Evolutionary conservation across 805 yeast species (phyloP), one percentile per base, ranked within the genome.

Genomic region (Pichia cephalocereana): DNA sequence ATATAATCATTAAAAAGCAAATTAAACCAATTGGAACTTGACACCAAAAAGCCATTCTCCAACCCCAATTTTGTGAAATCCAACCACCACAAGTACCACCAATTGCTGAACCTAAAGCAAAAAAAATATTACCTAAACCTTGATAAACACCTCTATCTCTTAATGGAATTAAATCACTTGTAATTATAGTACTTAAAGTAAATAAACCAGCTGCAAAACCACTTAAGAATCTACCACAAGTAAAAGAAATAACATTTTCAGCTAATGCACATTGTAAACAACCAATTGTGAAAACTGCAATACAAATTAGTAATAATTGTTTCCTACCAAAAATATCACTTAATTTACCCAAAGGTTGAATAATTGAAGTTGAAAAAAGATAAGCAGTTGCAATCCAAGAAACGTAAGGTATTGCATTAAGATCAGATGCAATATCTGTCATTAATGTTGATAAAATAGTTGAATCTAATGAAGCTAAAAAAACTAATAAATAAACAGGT

Each of bases 131-230:
- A 37, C 86, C 89, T 43, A 87, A 57, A 0, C 97, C 97, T 63
- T 90, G 97, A 64, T 76, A 87, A 43, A 86, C 67, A 3, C 96
- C 96, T 47, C 97, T 72, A 34, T 83, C 79, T 49, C 95, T 72
- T 56, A 89, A 71, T 4, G 96, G 87, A 27, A 90, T 82, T 46
- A 87, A 70, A 62, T 89, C 96, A 46, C 86, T 78, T 64, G 85
- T 76, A 12, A 87, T 75, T 48, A 89, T 85, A 14, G 95, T 83
- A 40, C 85, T 76, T 53, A 88, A 68, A 0, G 93, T 76, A 49
- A 83, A 81, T 58, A 88, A 75, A 1, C 96, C 96, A n/a, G 95
- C 96, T 12, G 96, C 96, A 54, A 86, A 75, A 8, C 97, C 97
- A 36, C 95, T 80, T 45, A 89, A 70, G 52, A 87, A 82, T 55